phyloP scores from a whole-genome alignment of 2,329 filamentous ascomycete species.

The Microcyclospora tardicrescens region DNA sequence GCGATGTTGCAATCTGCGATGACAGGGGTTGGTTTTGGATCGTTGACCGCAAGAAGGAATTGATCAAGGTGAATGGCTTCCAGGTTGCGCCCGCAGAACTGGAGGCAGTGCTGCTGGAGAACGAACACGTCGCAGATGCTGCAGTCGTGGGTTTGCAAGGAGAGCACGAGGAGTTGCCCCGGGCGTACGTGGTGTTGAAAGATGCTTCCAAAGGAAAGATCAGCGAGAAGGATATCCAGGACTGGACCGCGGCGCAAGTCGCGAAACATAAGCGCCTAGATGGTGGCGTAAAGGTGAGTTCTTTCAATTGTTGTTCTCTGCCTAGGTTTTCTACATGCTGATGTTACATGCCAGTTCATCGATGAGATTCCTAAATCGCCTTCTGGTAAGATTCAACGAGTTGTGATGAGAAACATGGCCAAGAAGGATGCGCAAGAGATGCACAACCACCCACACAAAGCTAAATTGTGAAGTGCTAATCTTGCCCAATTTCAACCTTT shows the following conservation, averaged over 20 bases:
- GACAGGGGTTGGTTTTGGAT: constrained; percentile 23
- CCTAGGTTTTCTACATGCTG: neutral
- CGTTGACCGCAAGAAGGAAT: constrained; percentile 24
- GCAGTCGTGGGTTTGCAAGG: constrained; percentile 43
- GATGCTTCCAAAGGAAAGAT: constrained; percentile 31
- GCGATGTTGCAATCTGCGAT: constrained; percentile 22
- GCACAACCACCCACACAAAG: too few species aligned
- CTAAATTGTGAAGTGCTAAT: too few species aligned
- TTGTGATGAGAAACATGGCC: constrained; percentile 44
- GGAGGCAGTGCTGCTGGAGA: constrained; percentile 34
- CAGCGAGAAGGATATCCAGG: constrained; percentile 23
- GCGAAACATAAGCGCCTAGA: constrained; percentile 29
- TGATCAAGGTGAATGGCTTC: constrained; percentile 31
- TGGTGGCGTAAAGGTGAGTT: constrained; percentile 28
- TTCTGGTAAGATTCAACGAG: constrained; percentile 46
- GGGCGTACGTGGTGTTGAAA: constrained; percentile 41
- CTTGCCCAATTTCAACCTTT: too few species aligned
- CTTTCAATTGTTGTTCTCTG: constrained; percentile 46
- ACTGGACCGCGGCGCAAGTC: constrained; percentile 25
- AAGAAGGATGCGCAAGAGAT: constrained; percentile 37
- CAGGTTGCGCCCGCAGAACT: constrained; percentile 21
- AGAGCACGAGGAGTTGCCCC: constrained; percentile 38
- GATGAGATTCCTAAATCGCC: constrained; percentile 23
- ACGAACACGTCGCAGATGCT: constrained; percentile 41
- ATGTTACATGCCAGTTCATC: neutral